Evolutionary conservation across 768 basidiomycete genomes (phyloP), one percentile per base, ranked within the genome.

Genomic region (Mycena albidolilacea): DNA sequence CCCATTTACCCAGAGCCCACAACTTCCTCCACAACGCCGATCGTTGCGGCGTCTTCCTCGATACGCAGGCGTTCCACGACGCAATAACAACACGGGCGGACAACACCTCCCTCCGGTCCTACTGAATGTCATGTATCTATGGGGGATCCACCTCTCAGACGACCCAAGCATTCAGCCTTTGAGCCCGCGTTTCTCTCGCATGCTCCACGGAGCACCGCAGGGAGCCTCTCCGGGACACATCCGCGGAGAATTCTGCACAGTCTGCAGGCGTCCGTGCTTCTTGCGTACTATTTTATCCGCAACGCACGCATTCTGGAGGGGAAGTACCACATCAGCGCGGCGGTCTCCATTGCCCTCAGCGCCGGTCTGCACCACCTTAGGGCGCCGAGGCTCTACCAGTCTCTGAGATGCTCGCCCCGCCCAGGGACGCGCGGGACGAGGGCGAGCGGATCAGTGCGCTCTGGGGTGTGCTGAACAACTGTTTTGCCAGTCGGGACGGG

Each of bases 1-100:
- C 37, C 12, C 30, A 30, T 30, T 4, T 30, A 10, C 38, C 10
- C 67, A 76, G 75, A 7, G 72, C 66, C 2, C 72, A 76, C 39
- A 73, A 73, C 12, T 84, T 90, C 74, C 71, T 85, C 3, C 83
- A 83, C 37, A 79, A 86, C 50, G 80, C 83, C 0, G 77, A 82
- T 38, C 81, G 84, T 43, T 76, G 88, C 50, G 86, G 86, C 0
- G 83, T 89, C 64, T 90, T 89, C 77, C 82, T 90, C 67, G 75
- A 86, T 71, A 59, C 79, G 5, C 77, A 79, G 10, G 84, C 87
- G 6, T 85, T 90, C 64, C 78, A 81, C 7, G 75, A 80, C 69
- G 73, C 60, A 62, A 75, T 62, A 4, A 76, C 77, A 8, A 79
- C 79, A 0, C 52, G 3, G 1, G 19, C n/a, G 59, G 30, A 4